Evolutionary conservation across 1,284 basidiomycete species (phyloP), one percentile per base, ranked within the genome.

Genomic region (Sporisorium sorghi): DNA sequence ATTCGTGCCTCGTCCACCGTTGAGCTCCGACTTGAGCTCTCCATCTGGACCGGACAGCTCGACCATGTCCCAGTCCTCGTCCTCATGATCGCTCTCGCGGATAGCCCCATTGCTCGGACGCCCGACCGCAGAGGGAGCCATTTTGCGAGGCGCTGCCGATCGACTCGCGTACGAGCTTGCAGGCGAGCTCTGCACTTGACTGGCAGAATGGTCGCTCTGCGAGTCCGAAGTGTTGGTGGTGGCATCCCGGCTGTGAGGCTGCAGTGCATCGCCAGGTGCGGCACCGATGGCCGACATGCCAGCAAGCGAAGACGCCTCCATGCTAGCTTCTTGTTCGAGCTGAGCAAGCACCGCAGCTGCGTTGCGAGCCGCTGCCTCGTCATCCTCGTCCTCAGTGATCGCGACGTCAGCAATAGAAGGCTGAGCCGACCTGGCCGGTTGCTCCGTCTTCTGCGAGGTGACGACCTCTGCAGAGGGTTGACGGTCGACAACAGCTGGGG

Each of bases 51-150:
- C 76, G 1, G 61, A 74, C 14, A 64, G 47, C 32, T 80, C 83
- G 48, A 84, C 65, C 56, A 83, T 66, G 40, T 85, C 84, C 82
- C 82, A 85, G 17, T 85, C 83, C 12, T 81, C 79, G 15, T 80
- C 78, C 40, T 72, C 76, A 39, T 64, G 43, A 24, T 70, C 70
- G 49, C 47, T 61, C 50, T 75, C 73, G 35, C 60, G 67, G n/a
- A 70, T 80, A 7, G 69, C 68, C 24, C 58, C 76, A 39, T 76
- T 62, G 50, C 69, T 62, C 17, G 77, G 76, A 37, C 71, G 63
- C 11, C 76, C 76, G 11, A 63, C 51, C 6, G 72, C 67, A 44
- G 76, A 71, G 19, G 66, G 72, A n/a, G 49, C 62, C 44, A 61
- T 40, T 50, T 70, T 69, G 49, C 55, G 54, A n/a, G 63, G 48